Base-by-base conservation (phyloP, 2,329 filamentous ascomycete species). In the Sporothrix pseudoabietina region DNA sequence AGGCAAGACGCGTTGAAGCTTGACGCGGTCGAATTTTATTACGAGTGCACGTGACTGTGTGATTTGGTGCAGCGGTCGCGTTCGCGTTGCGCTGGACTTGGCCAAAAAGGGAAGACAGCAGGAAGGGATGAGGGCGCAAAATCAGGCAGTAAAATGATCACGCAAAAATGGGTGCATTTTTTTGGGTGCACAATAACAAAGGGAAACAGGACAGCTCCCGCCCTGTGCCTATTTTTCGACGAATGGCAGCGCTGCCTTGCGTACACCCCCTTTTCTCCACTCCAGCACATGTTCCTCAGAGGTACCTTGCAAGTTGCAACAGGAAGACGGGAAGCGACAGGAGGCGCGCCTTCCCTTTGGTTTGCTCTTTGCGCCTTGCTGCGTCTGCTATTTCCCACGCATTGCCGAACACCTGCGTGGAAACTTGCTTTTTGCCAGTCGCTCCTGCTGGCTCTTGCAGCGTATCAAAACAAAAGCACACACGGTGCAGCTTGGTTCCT, bases 191-290 rank as follows among this genome's bases (percentile, higher is more conserved):
- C 14, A 65, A 72, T 30, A 68, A 68, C 16, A 66, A 55, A 55
- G 39, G 16, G 26, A 26, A n/a, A 10, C 61, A 44, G 26, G 30
- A 26, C 26, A 26, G 26, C 26, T 26, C 26, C 14, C 14, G n/a
- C 4, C 41, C 4, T 72, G 61, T 63, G 10, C 54, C 19, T n/a
- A 66, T 74, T 74, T 73, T 73, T 65, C 10, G n/a, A 66, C 72
- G 65, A 73, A 74, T 75, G 2, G 63, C 68, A 71, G 32, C 55
- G 14, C 59, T 26, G 4, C 26, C 49, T 66, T 71, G 32, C 69
- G 19, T 73, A 69, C 71, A 72, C 71, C 52, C 71, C 63, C 71
- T 54, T 26, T 26, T 26, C 69, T 12, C 69, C 54, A 44, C 54
- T 7, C 8, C n/a, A 41, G 22, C 61, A 61, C 14, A 39, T 55